Evolutionary conservation across 2,329 filamentous ascomycete species (phyloP).

Genomic region (Trichoderma lentiforme): DNA sequence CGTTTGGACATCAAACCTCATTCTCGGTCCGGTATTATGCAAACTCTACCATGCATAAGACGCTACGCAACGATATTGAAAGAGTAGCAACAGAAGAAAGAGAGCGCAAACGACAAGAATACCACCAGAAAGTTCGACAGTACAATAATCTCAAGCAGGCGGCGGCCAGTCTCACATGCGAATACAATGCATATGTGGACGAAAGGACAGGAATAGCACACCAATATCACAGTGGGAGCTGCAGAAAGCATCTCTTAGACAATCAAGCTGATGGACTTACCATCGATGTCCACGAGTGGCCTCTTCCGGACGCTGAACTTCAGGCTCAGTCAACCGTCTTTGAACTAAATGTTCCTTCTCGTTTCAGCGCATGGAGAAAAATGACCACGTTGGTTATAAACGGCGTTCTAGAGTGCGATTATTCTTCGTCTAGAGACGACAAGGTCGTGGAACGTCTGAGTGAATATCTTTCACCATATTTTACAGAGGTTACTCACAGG

Average conservation of each 20-base stretch:
- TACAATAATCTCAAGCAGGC: accelerated
- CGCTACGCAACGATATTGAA: neutral
- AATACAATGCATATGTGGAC: neutral
- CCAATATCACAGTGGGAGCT: neutral
- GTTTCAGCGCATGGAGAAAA: neutral
- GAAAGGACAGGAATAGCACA: neutral
- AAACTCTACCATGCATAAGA: neutral
- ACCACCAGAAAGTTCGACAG: neutral
- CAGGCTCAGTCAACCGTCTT: conserved; percentile 48
- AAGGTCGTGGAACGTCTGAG: neutral
- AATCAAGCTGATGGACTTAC: conserved; percentile 33
- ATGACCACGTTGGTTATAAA: neutral
- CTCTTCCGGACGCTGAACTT: conserved; percentile 37
- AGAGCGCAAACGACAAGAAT: neutral
- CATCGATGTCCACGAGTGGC: conserved; percentile 56
- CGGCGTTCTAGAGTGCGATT: neutral
- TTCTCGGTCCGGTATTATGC: neutral
- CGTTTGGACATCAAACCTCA: neutral
- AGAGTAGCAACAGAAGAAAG: neutral
- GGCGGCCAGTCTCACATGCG: neutral
- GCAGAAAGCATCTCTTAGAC: neutral
- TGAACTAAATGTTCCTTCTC: conserved; percentile 44
- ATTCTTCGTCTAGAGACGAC: accelerated
- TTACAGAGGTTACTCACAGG: neutral
- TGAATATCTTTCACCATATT: neutral